Conservation (phyloP, 495 filamentous ascomycete species). For the Hypoxylon cercidicola region DNA sequence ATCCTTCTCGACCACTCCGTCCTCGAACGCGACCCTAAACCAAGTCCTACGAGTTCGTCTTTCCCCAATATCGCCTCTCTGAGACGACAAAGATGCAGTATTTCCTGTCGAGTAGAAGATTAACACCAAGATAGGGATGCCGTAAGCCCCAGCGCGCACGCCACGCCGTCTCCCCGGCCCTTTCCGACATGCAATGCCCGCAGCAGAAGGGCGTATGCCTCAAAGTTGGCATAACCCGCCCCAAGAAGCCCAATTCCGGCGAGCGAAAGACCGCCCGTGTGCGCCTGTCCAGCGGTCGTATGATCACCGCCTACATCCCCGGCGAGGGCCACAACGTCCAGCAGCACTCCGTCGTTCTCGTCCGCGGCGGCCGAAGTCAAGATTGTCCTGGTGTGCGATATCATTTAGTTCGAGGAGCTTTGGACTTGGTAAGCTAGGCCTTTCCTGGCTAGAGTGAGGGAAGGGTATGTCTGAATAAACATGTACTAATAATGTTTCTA, state of each 20-base stretch:
- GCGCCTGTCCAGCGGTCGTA: conserved; percentile 83
- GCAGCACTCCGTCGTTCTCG: conserved; percentile 96
- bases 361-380: conserved; percentile 88
- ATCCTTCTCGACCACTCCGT: conserved; percentile 61
- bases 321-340: conserved; percentile 99
- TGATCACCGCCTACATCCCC: conserved; percentile 91
- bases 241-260: conserved; percentile 98
- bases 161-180: conserved; percentile 84
- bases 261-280: conserved; percentile 93
- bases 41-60: conserved; percentile 64
- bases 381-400: conserved; percentile 99
- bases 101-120: not conserved
- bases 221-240: conserved; percentile 89
- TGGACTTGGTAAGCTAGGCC: conserved; percentile 83
- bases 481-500: conserved; percentile 2
- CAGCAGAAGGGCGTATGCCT: conserved; percentile 95
- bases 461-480: not conserved
- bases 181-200: conserved; percentile 72
- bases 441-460: not conserved
- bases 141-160: conserved; percentile 79
- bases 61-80: conserved; percentile 42
- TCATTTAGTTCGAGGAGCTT: conserved; percentile 86
- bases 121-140: conserved; percentile 67
- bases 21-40: conserved; percentile 66
- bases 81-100: conserved; percentile 1